Percentiles rank a stretch among this genome's conserved stretches.
Evolutionary conservation across 129 eudicot species (phyloP).

Genomic region (Erigeron canadensis): DNA sequence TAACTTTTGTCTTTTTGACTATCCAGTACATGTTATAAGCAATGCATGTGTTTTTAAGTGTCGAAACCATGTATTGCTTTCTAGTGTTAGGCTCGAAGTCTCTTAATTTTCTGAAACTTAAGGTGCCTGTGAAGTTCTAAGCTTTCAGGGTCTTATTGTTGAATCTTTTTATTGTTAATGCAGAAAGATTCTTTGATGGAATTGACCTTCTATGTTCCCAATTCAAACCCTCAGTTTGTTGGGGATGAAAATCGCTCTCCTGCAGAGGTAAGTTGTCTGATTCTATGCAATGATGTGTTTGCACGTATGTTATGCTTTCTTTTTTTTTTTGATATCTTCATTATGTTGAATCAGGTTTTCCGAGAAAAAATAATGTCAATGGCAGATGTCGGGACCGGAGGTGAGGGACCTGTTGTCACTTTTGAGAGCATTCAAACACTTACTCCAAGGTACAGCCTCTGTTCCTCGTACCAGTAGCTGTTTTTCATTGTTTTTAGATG

Average conservation of each 20-base stretch:
- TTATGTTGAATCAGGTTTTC: conserved; percentile 55
- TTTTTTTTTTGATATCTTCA: background rate
- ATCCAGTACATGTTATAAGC: background rate
- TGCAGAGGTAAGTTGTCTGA: conserved; percentile 61
- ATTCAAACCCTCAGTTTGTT: conserved; percentile 89
- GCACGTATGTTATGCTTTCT: background rate
- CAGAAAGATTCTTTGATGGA: conserved; percentile 99
- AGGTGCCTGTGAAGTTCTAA: background rate
- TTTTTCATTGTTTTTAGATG: background rate
- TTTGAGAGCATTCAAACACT: conserved; percentile 92
- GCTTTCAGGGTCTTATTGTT: background rate
- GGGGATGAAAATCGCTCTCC: conserved; percentile 95
- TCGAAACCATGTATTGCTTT: background rate
- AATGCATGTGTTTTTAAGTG: background rate
- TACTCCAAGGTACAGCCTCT: conserved; percentile 74
- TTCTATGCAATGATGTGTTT: conserved; percentile 1
- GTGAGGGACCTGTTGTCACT: conserved; percentile 91
- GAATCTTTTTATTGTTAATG: conserved; percentile 9
- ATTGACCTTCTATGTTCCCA: conserved; percentile 91
- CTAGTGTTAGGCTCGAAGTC: conserved; percentile 1
- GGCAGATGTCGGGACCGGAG: conserved; percentile 94
- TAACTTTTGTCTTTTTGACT: background rate
- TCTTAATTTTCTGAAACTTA: background rate
- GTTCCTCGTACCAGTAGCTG: background rate
- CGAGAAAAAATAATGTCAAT: conserved; percentile 72